Evolutionary conservation across 495 filamentous ascomycete species (phyloP).

Genomic region (Penicillium paradoxum): DNA sequence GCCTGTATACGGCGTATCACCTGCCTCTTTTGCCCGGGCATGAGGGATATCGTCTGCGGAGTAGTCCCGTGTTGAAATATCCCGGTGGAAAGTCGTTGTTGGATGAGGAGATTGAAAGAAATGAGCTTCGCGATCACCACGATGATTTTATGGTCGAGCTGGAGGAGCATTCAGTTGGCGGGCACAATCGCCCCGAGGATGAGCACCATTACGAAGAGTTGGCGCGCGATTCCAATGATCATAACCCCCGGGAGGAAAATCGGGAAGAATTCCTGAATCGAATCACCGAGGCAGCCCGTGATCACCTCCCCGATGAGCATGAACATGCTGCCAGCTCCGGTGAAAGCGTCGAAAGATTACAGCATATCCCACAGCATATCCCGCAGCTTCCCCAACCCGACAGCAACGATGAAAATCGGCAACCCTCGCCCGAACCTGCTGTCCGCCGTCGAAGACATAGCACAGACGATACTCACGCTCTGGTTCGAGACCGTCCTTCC

Average conservation of each 20-base stretch:
- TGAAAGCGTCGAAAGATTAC: background rate
- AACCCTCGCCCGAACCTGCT: conserved; percentile 7
- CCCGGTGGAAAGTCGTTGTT: conserved; percentile 88
- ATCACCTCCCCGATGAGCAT: conserved; percentile 17
- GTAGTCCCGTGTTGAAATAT: conserved; percentile 84
- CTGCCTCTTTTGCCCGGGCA: conserved; percentile 77
- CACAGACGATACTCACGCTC: conserved; percentile 20
- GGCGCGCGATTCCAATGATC: conserved; percentile 11
- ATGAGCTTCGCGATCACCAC: conserved; percentile 81
- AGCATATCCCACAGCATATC: background rate
- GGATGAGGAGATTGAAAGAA: conserved; percentile 95
- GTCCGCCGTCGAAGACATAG: conserved; percentile 25
- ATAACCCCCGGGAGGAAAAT: conserved; percentile 9
- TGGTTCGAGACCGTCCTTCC: conserved; percentile 15
- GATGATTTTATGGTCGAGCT: conserved; percentile 75
- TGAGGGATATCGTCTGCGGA: conserved; percentile 81
- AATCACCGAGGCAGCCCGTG: conserved; percentile 19
- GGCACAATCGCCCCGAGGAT: conserved; percentile 27
- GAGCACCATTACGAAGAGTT: conserved; percentile 27
- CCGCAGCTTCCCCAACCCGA: background rate
- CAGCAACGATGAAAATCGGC: background rate
- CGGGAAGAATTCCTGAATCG: conserved; percentile 14
- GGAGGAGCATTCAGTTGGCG: conserved; percentile 39
- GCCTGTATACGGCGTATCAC: conserved; percentile 93
- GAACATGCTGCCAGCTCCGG: conserved; percentile 9